Percentiles rank a stretch among this genome's conserved stretches.
Evolutionary conservation across 78 protist species (phyloP).

Genomic region (Emiliania huxleyi): DNA sequence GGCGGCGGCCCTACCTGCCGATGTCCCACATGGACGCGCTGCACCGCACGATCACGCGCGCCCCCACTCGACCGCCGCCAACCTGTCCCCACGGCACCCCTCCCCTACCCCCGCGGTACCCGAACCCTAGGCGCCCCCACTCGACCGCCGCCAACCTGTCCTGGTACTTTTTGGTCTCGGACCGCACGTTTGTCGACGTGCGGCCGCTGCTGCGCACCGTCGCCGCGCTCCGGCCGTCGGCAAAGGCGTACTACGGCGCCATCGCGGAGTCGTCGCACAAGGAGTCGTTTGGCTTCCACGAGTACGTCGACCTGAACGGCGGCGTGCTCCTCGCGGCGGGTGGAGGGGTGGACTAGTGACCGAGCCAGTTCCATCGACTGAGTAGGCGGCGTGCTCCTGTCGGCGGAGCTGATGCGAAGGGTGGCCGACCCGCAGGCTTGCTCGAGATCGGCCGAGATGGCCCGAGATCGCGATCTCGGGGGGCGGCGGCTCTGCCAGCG

Average conservation of each 20-base stretch:
- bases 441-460: too few relatives aligned
- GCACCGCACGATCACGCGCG: background rate
- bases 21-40: background rate
- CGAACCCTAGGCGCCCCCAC: background rate
- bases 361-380: background rate
- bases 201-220: background rate
- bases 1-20: background rate
- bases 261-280: background rate
- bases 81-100: too few relatives aligned
- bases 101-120: too few relatives aligned
- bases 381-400: background rate
- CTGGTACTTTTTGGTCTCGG: background rate
- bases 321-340: background rate
- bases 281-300: background rate
- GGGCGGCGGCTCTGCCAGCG: too few relatives aligned
- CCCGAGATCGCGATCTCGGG: too few relatives aligned
- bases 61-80: background rate
- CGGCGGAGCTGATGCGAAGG: background rate
- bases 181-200: slow-evolving; percentile 15
- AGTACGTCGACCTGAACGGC: background rate
- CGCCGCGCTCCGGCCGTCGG: background rate
- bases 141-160: background rate
- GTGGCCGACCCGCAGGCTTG: background rate
- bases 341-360: too few relatives aligned
- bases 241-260: background rate